phyloP scores from a whole-genome alignment of 176 grass and related monocot species.

The Rhynchospora pubera region DNA sequence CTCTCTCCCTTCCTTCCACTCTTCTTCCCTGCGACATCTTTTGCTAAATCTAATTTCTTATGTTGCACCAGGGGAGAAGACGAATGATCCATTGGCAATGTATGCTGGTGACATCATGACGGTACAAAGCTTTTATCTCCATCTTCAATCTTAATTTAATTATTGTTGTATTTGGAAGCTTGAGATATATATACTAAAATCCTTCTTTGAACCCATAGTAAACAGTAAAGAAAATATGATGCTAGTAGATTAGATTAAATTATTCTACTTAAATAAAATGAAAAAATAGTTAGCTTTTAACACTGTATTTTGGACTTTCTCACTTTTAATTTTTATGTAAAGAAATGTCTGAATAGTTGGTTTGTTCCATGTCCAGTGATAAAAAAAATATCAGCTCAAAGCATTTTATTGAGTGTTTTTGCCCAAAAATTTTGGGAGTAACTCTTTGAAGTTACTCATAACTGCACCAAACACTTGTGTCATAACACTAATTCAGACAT shows the following conservation, averaged over 20 bases:
- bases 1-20: background rate
- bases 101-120: slow-evolving; percentile 96
- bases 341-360: background rate
- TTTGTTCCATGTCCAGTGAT: background rate
- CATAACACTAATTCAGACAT: background rate
- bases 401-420: too few relatives aligned
- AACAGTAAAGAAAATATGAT: background rate
- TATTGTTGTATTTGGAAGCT: background rate
- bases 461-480: background rate
- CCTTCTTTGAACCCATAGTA: background rate
- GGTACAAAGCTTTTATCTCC: slow-evolving; percentile 33
- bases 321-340: background rate
- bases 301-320: background rate
- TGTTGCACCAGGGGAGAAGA: slow-evolving; percentile 77
- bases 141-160: background rate
- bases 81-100: slow-evolving; percentile 90
- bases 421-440: background rate
- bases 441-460: background rate
- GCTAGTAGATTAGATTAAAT: background rate
- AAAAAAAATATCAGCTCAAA: background rate
- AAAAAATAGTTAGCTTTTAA: background rate
- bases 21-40: background rate
- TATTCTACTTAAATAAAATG: background rate
- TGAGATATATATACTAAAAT: background rate
- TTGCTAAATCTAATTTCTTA: slow-evolving; percentile 9